Percentiles rank a stretch among this genome's conserved stretches.
Evolutionary conservation across 345 rosid genomes (phyloP).

Genomic region (Eucalyptus regnans): DNA sequence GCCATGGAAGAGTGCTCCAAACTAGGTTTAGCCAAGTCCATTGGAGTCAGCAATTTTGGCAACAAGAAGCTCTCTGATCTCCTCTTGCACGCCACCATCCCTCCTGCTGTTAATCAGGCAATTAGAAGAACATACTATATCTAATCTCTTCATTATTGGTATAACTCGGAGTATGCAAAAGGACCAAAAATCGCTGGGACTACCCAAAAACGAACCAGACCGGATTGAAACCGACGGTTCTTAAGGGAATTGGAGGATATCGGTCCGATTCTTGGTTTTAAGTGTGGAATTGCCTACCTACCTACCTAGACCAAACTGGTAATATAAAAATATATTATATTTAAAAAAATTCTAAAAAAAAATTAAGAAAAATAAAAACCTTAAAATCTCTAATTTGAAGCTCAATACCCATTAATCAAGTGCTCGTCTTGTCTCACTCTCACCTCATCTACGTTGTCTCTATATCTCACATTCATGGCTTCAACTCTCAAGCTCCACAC

Average conservation of each 20-base stretch:
- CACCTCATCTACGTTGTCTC: background rate
- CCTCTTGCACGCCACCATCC: background rate
- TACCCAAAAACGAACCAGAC: accelerated
- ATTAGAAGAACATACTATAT: background rate
- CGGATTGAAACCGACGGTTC: accelerated
- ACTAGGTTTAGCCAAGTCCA: constrained; percentile 9
- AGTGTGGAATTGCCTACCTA: no score
- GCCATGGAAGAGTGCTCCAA: constrained; percentile 19
- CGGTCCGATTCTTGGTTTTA: accelerated
- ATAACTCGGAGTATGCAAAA: no score
- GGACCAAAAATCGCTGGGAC: accelerated
- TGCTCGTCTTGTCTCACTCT: background rate
- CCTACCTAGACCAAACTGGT: no score
- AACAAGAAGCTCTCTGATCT: constrained; percentile 1
- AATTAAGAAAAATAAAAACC: no score
- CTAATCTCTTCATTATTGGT: background rate
- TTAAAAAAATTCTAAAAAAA: no score
- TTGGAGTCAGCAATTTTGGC: constrained; percentile 14
- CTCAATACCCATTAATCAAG: background rate
- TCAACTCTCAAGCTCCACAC: background rate
- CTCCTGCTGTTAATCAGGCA: constrained; percentile 15
- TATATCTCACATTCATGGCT: background rate
- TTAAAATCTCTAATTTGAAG: no score
- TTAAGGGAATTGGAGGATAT: no score
- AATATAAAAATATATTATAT: no score